A percentile compares a stretch with the other conserved stretches of the same genome.
Conservation (phyloP, 176 grass and related monocot genomes). For the Pharus latifolius region DNA sequence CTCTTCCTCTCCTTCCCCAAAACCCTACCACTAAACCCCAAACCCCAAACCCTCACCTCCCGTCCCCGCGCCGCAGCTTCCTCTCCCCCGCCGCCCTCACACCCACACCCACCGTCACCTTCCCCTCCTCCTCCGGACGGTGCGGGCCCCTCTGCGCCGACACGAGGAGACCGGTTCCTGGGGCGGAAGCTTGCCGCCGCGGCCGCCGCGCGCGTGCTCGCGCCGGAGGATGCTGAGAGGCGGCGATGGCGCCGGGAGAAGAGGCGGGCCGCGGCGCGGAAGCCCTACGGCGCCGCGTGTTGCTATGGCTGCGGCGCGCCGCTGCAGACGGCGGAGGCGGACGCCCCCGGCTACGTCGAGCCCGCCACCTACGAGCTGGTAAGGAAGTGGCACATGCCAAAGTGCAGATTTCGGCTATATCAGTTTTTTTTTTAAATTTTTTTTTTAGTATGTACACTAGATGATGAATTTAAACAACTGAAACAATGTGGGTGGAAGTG, state of each 20-base stretch:
- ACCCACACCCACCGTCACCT: background rate
- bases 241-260: slow-evolving; percentile 41
- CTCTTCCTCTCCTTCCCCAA: slow-evolving; percentile 34
- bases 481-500: too few relatives aligned
- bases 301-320: slow-evolving; percentile 94
- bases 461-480: too few relatives aligned
- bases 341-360: slow-evolving; percentile 66
- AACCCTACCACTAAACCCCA: background rate
- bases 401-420: background rate
- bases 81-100: background rate
- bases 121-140: slow-evolving; percentile 11
- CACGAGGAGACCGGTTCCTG: slow-evolving; percentile 59
- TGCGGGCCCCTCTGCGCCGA: slow-evolving; percentile 40
- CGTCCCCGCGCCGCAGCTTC: background rate
- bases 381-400: too few relatives aligned
- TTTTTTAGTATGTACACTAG: too few relatives aligned
- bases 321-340: slow-evolving; percentile 62
- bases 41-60: background rate
- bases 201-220: slow-evolving; percentile 21
- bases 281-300: slow-evolving; percentile 37
- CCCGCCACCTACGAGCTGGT: slow-evolving; percentile 65
- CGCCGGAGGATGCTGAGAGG: slow-evolving; percentile 28
- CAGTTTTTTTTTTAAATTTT: background rate
- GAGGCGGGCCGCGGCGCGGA: slow-evolving; percentile 17
- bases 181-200: slow-evolving; percentile 38